Base-by-base conservation (phyloP, 352 stramenopile species). In the Globisporangium orthogonon region DNA sequence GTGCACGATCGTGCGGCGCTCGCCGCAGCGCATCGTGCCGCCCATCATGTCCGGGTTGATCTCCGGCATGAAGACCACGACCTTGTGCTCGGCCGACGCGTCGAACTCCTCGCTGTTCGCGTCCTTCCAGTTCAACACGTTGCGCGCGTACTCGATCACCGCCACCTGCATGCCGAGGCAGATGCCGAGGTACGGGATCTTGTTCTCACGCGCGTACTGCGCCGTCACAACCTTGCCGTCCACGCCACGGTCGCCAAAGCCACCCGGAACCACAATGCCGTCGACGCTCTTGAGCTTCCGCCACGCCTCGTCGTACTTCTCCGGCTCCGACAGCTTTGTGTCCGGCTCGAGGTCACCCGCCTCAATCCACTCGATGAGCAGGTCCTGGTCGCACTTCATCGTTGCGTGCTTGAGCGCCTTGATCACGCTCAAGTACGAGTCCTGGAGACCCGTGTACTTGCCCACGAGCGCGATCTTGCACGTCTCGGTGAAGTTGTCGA, bases 1-100 rank as follows among this genome's bases (percentile, higher is more conserved):
- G 52, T 97, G 77, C 55, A 99, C 89, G 53, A 98, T 78, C 7
- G 97, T 99, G 51, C 89, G 81, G 28, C 97, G 83, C 47, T 87
- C 96, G 53, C 98, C 98, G n/a, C 99, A 94, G 54, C 98, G 93
- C 98, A 99, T 99, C 11, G 97, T 99, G 56, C 98, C 98, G 46
- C 98, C 98, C 97, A 99, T 99, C 43, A 95, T 84, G 46, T 97
- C 89, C 4, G 79, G 83, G 74, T 99, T 96, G 69, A 99, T 98
- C 80, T 99, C 97, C 2, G 97, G 97, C 98, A 99, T 99, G 76
- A 99, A 99, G 52, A 99, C 79, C n/a, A 99, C 91, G 39, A 98
- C 94, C 62, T 95, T 96, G 70, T 98, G 81, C 35, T 83, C 64
- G 23, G 85, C 74, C 41, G 89, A 66, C 47, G 86, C 73, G 56